Conservation (phyloP, 257 asterid species). For the Solanum clarkiae region DNA sequence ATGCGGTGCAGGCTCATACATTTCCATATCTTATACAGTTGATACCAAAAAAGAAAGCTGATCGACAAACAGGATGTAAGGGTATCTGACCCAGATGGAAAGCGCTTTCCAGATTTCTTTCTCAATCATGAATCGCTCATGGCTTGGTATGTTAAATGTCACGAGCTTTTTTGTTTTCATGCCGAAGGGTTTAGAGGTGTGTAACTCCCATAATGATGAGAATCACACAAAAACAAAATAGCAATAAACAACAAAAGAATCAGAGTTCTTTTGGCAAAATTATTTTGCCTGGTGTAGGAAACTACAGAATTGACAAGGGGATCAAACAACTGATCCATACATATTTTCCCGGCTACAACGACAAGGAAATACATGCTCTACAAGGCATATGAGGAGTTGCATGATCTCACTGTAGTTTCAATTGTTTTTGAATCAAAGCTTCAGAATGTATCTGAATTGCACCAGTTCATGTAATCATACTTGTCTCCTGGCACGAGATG, state of each 20-base stretch:
- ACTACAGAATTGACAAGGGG: background rate
- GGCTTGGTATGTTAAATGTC: background rate
- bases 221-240: background rate
- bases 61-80: background rate
- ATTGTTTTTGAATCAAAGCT: background rate
- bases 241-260: background rate
- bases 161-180: background rate
- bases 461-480: constrained; percentile 13
- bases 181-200: background rate
- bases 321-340: background rate
- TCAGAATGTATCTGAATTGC: constrained; percentile 2
- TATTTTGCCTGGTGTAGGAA: background rate
- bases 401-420: background rate
- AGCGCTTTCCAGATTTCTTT: background rate
- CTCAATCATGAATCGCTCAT: background rate
- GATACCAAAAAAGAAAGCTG: background rate
- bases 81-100: background rate
- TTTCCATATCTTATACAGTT: background rate
- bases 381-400: background rate
- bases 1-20: background rate
- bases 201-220: background rate
- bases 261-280: background rate
- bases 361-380: background rate
- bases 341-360: background rate
- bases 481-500: constrained; percentile 41